Conservation (phyloP, 495 filamentous ascomycete genomes). For the Hypoxylon subgilvum region DNA sequence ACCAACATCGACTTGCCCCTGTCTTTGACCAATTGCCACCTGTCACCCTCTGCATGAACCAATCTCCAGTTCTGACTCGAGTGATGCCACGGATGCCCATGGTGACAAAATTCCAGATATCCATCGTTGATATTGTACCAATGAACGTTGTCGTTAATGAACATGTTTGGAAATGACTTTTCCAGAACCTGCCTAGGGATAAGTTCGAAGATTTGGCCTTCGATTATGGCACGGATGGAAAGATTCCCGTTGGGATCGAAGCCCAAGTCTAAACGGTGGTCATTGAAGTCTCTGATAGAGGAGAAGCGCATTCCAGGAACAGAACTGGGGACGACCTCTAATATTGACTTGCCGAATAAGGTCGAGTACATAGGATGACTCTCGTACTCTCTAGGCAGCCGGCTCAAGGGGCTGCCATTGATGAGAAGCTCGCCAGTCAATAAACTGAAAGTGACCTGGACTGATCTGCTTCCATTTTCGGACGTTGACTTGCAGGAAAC, state of each 20-base stretch:
- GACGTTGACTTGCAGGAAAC: conserved; percentile 15
- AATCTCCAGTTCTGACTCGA: conserved; percentile 41
- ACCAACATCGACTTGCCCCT: conserved; percentile 35
- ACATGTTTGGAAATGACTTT: conserved; percentile 52
- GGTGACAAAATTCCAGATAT: conserved; percentile 58
- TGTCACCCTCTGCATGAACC: neutral
- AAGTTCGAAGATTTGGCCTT: conserved; percentile 46
- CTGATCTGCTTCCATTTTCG: neutral
- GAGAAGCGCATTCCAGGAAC: conserved; percentile 55
- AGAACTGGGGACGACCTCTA: conserved; percentile 57
- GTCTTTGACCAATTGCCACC: conserved; percentile 12
- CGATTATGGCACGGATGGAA: conserved; percentile 10
- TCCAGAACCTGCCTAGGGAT: conserved; percentile 51
- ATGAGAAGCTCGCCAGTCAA: conserved; percentile 63
- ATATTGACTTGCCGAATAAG: conserved; percentile 47
- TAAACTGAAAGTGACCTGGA: conserved; percentile 58
- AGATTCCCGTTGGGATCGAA: conserved; percentile 28
- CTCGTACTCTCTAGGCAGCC: conserved; percentile 57
- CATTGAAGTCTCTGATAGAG: conserved; percentile 34
- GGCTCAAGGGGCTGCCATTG: conserved; percentile 57
- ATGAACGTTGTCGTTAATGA: conserved; percentile 59
- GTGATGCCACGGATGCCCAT: conserved; percentile 49
- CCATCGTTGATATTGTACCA: conserved; percentile 56
- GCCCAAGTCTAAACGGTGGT: conserved; percentile 51
- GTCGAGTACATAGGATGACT: conserved; percentile 39